Base-by-base conservation (phyloP, 352 stramenopile genomes). In the Globisporangium ultimum region DNA sequence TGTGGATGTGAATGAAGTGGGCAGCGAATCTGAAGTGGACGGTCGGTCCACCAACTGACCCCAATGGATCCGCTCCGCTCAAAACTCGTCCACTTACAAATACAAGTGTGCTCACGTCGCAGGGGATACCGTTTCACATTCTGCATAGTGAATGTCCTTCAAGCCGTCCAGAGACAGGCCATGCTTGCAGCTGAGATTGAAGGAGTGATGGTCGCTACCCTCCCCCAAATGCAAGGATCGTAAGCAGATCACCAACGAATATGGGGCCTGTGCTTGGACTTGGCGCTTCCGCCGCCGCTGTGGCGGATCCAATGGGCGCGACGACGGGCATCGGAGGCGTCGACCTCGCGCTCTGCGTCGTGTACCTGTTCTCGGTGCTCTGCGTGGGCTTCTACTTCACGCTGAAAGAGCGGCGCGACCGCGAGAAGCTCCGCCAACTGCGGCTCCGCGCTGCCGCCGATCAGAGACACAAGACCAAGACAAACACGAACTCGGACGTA, bases 381-480 rank as follows among this genome's bases (percentile, higher is more conserved):
- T 41, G 71, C 28, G 79, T 91, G 22, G 82, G 82, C 0, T 70
- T 88, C 53, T 84, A 76, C 60, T 89, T 89, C 66, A 92, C 83
- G 13, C 53, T 78, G 18, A 69, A 70, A 42, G 78, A 88, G 63
- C 76, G 81, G 21, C 70, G 78, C 28, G 70, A 60, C 54, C 71
- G 76, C 40, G 67, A 76, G 24, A 55, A 56, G 17, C 42, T 73
- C 28, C 73, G 68, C 11, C 67, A 76, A 2, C 48, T 61, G 13
- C 51, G 58, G 8, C 48, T 46, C 50, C 49, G 28, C 36, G 24
- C 60, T 40, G 50, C 49, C 38, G 43, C 32, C 13, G 17, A 36
- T 36, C 28, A 20, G 41, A 10, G 62, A 61, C 46, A 20, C 43
- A 48, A 21, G 48, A 10, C 28, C 36, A 67, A 65, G 45, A 40